Evolutionary conservation across 169 alveolate species (phyloP), one percentile per base, ranked within the genome.

Genomic region (Plasmodium inui): DNA sequence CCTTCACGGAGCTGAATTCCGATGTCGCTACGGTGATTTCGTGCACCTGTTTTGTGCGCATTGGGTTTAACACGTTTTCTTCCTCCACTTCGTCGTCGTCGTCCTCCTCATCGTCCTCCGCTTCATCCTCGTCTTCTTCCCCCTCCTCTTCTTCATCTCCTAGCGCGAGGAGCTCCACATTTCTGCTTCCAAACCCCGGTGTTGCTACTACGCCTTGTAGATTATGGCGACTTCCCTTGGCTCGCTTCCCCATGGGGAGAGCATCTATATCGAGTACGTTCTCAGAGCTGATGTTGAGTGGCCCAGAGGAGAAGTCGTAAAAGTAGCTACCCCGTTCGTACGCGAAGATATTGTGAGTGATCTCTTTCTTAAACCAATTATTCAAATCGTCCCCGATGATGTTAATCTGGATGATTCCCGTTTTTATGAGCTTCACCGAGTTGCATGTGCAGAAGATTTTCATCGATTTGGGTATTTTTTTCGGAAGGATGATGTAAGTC

Each of bases 301-400:
- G 70, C 6, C 94, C 94, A 10, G 88, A 26, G 9, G 94, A 79
- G n/a, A 89, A 89, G 44, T 89, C 94, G 46, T 89, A 89, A 41
- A 61, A 78, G 82, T 89, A 89, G n/a, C 41, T 8, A 22, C 6
- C 19, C 67, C 44, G 79, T 44, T 89, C 74, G 28, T 12, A 89
- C 4, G 90, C 94, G 61, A 57, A 80, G 8, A 79, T 61, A 50
- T 78, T 80, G 46, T 79, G 88, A 12, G 46, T 89, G 7, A 89
- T 80, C 41, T 89, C 90, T 12, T 80, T 89, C 71, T 89, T 89
- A 26, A 89, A 80, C 88, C 88, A 80, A 7, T 89, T 89, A 44
- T 89, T 89, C 44, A 79, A 50, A 50, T 89, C 94, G 6, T 89
- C 83, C 30, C 94, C 94, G 7, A 89, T 79, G 2, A 89, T 28